These are phyloP conservation scores for Carex littledalei DNA, from an alignment of 176 grass and related monocot species.

Conservation along the genomic window DNA sequence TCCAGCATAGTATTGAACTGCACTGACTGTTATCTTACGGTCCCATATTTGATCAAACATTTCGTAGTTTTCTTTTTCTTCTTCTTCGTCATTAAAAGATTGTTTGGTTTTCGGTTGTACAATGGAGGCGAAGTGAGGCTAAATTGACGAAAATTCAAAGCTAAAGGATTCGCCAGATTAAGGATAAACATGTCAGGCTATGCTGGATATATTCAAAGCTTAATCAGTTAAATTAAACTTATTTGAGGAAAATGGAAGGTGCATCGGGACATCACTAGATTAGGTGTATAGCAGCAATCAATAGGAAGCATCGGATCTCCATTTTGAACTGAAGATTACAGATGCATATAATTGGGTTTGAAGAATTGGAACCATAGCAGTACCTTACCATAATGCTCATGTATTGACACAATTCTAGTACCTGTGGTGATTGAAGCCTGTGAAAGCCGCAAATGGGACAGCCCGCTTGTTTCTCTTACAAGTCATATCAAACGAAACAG, in stretches of 20 bases:
- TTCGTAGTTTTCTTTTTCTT: neutral
- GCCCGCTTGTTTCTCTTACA: slow-evolving; percentile 43
- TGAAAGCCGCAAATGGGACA: slow-evolving; percentile 44
- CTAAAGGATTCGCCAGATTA: neutral
- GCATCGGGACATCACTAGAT: neutral
- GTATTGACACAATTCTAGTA: slow-evolving; percentile 9
- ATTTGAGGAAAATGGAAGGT: neutral
- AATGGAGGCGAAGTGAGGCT: neutral
- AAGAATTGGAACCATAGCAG: neutral
- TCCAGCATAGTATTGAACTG: neutral
- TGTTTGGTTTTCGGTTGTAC: neutral
- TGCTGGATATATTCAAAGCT: neutral
- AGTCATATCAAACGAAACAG: slow-evolving; percentile 41
- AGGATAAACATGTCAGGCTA: neutral
- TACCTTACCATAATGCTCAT: neutral
- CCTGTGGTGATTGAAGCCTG: slow-evolving; percentile 56
- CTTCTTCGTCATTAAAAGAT: neutral
- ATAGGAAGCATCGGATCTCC: neutral
- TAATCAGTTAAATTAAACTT: neutral
- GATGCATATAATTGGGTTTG: neutral
- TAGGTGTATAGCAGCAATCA: neutral
- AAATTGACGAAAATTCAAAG: neutral
- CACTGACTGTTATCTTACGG: neutral
- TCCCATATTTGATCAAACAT: neutral
- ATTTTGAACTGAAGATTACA: neutral